Evolutionary conservation across 345 rosid species (phyloP).

Genomic region (Lepidium aucheri): DNA sequence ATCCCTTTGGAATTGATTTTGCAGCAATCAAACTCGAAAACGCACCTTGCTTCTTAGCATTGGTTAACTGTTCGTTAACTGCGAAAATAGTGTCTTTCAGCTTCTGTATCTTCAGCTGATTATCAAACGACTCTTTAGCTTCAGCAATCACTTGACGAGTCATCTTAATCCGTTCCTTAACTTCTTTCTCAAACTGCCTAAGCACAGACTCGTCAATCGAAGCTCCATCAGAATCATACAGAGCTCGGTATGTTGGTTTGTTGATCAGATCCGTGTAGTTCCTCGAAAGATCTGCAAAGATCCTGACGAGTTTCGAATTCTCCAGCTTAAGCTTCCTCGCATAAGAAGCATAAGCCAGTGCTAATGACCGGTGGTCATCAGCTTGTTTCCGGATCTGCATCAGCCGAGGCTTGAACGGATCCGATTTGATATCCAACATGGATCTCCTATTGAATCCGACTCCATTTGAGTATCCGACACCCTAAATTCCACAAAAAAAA

Average conservation of each 20-base stretch:
- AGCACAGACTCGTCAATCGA: slow-evolving; percentile 60
- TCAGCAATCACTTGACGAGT: slow-evolving; percentile 85
- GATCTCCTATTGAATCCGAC: slow-evolving; percentile 63
- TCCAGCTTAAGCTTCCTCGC: slow-evolving; percentile 95
- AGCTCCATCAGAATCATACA: slow-evolving; percentile 52
- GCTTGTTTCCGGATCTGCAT: slow-evolving; percentile 97
- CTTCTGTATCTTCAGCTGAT: slow-evolving; percentile 94
- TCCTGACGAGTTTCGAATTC: slow-evolving; percentile 77
- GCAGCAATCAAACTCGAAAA: slow-evolving; percentile 94
- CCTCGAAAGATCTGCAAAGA: slow-evolving; percentile 79
- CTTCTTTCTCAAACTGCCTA: slow-evolving; percentile 86
- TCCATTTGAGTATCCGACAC: slow-evolving; percentile 29
- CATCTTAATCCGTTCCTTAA: slow-evolving; percentile 82
- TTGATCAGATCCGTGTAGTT: slow-evolving; percentile 75
- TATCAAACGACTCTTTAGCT: slow-evolving; percentile 91
- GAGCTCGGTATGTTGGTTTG: slow-evolving; percentile 56
- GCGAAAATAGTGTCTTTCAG: slow-evolving; percentile 86
- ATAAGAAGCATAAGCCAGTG: slow-evolving; percentile 77
- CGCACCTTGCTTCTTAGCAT: slow-evolving; percentile 95
- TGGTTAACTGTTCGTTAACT: slow-evolving; percentile 75
- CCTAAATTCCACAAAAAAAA: slow-evolving; percentile 27
- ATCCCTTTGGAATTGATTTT: slow-evolving; percentile 83
- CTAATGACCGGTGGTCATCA: slow-evolving; percentile 81
- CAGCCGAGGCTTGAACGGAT: slow-evolving; percentile 81
- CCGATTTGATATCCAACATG: slow-evolving; percentile 69